Conservation (phyloP, 257 asterid genomes). For the Avicennia marina region DNA sequence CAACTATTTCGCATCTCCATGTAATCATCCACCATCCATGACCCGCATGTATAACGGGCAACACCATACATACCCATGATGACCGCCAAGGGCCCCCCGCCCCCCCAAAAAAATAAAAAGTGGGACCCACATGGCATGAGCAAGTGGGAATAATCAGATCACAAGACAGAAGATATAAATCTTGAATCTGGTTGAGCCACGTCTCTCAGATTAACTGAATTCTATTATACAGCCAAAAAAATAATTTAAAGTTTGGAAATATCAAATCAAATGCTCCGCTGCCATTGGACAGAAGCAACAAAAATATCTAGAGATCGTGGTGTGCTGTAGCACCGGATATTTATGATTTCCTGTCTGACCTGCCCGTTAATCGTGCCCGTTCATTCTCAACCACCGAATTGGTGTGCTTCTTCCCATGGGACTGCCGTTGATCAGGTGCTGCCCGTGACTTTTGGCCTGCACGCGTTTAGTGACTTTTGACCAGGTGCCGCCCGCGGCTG, state of each 20-base stretch:
- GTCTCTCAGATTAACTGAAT: constrained; percentile 4
- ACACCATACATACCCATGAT: neutral
- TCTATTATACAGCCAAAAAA: neutral
- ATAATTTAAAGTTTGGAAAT: too few species aligned
- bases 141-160: constrained; percentile 25
- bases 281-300: constrained; percentile 25
- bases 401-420: neutral
- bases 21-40: too few species aligned
- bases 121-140: constrained; percentile 26
- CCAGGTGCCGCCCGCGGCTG: too few species aligned
- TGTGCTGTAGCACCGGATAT: constrained; percentile 24
- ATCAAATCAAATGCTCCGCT: constrained; percentile 26
- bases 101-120: neutral
- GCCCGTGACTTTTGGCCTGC: constrained; percentile 14
- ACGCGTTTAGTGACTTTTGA: too few species aligned
- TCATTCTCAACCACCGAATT: constrained; percentile 18
- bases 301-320: constrained; percentile 20
- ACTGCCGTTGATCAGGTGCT: constrained; percentile 9
- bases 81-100: neutral
- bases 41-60: neutral
- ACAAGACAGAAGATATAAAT: constrained; percentile 29
- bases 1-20: too few species aligned
- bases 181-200: constrained; percentile 41
- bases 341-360: neutral
- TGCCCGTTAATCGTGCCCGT: constrained; percentile 21